Evolutionary conservation across 257 asterid species (phyloP).

Genomic region (Vinca minor): DNA sequence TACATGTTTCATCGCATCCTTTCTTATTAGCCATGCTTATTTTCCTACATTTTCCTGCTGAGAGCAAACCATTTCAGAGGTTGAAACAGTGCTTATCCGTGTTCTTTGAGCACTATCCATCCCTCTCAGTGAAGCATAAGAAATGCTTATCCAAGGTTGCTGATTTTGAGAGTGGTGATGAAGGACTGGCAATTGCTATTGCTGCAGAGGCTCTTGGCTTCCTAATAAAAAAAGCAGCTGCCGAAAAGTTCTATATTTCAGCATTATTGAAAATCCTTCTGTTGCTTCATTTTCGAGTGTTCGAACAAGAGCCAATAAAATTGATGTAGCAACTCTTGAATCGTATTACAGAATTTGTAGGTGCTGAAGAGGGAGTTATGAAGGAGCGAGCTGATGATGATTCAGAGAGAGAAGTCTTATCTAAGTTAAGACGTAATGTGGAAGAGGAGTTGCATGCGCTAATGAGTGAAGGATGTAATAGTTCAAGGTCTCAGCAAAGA

Average conservation of each 20-base stretch:
- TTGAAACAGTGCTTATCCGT: constrained; percentile 84
- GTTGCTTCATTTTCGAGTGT: constrained; percentile 55
- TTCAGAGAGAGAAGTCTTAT: too few species aligned
- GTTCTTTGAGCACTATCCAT: constrained; percentile 91
- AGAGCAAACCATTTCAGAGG: constrained; percentile 47
- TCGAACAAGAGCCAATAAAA: constrained; percentile 66
- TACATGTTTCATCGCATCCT: constrained; percentile 40
- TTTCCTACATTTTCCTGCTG: constrained; percentile 52
- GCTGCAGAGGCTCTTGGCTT: constrained; percentile 70
- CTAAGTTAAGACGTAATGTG: too few species aligned
- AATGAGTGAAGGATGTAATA: too few species aligned
- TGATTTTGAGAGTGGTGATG: constrained; percentile 68
- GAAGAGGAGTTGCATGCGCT: too few species aligned
- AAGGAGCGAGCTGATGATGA: constrained; percentile 74
- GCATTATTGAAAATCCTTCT: constrained; percentile 62
- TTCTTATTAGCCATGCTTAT: constrained; percentile 64
- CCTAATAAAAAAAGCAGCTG: constrained; percentile 63
- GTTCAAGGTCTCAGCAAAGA: too few species aligned
- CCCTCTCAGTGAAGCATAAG: constrained; percentile 81
- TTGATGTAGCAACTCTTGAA: constrained; percentile 54
- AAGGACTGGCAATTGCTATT: constrained; percentile 83
- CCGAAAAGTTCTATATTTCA: constrained; percentile 64
- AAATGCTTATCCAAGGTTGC: constrained; percentile 59
- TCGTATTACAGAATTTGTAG: constrained; percentile 34
- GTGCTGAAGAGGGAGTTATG: constrained; percentile 52